Evolutionary conservation across 2,329 filamentous ascomycete genomes (phyloP).

Genomic region (Colletotrichum sansevieriae): DNA sequence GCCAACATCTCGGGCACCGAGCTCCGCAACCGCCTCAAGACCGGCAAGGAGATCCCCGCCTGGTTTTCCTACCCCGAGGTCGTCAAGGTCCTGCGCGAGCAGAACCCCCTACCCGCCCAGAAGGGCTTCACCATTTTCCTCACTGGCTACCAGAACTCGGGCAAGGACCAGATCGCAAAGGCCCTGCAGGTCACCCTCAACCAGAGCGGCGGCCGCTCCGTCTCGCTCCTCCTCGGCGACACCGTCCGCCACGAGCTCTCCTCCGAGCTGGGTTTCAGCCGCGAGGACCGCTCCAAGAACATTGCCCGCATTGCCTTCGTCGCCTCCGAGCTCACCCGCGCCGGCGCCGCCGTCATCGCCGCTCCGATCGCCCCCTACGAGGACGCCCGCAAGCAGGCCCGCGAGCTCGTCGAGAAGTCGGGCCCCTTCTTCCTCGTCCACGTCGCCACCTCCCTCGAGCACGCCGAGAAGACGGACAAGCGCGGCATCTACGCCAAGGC

Average conservation of each 20-base stretch:
- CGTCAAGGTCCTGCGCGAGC: slow-evolving; percentile 94
- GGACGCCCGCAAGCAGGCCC: slow-evolving; percentile 79
- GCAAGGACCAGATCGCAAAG: slow-evolving; percentile 96
- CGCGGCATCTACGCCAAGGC: slow-evolving; percentile 89
- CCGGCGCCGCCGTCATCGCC: slow-evolving; percentile 94
- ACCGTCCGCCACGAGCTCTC: slow-evolving; percentile 94
- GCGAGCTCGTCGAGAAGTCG: slow-evolving; percentile 87
- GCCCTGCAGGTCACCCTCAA: slow-evolving; percentile 97
- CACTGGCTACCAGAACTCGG: slow-evolving; percentile 95
- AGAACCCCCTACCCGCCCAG: slow-evolving; percentile 88
- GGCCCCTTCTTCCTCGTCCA: slow-evolving; percentile 96
- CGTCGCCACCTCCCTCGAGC: slow-evolving; percentile 91
- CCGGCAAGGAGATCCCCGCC: slow-evolving; percentile 94
- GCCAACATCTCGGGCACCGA: slow-evolving; percentile 90
- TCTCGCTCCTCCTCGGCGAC: slow-evolving; percentile 94
- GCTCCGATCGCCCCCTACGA: slow-evolving; percentile 97
- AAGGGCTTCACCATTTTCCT: slow-evolving; percentile 99
- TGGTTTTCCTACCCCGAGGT: slow-evolving; percentile 99
- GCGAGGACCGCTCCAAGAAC: slow-evolving; percentile 93
- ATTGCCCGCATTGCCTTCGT: slow-evolving; percentile 97
- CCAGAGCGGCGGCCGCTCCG: slow-evolving; percentile 95
- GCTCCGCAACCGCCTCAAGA: slow-evolving; percentile 90
- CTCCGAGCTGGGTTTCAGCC: slow-evolving; percentile 94
- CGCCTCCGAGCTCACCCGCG: slow-evolving; percentile 91
- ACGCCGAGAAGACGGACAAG: slow-evolving; percentile 96